Evolutionary conservation across 2,329 filamentous ascomycete species (phyloP).

Genomic region (Camillea tinctor): DNA sequence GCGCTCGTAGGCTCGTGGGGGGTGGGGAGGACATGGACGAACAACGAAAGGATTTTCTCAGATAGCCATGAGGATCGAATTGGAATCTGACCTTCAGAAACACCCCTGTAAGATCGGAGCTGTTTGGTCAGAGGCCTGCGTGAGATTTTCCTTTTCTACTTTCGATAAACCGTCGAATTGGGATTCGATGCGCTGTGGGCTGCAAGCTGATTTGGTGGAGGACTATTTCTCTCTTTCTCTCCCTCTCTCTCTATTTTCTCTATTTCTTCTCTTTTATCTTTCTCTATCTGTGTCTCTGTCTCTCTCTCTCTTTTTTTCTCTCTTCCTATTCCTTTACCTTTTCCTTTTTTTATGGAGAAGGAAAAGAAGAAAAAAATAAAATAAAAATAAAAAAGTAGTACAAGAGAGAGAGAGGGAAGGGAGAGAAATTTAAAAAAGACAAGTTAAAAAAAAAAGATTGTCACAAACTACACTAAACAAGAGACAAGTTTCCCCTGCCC

Average conservation of each 20-base stretch:
- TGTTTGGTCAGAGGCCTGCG: conserved; percentile 2
- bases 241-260: no score
- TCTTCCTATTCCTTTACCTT: no score
- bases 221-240: no score
- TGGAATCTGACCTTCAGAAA: conserved; percentile 2
- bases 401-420: no score
- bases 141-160: conserved; percentile 8
- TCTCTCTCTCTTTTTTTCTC: no score
- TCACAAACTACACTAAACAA: no score
- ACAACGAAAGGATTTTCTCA: conserved; percentile 21
- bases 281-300: no score
- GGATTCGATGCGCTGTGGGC: conserved; percentile 23
- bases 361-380: not conserved
- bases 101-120: conserved; percentile 2
- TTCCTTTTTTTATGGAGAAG: not conserved
- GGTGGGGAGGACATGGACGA: conserved; percentile 13
- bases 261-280: no score
- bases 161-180: conserved; percentile 1
- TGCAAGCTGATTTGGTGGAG: conserved; percentile 24
- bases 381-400: no score
- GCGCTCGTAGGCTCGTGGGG: conserved; percentile 1
- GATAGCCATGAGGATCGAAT: conserved; percentile 14
- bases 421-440: no score
- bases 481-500: not conserved
- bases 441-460: not conserved